Evolutionary conservation across 1,139 yeast genomes (phyloP).

Genomic region (Candida sanyaensis): DNA sequence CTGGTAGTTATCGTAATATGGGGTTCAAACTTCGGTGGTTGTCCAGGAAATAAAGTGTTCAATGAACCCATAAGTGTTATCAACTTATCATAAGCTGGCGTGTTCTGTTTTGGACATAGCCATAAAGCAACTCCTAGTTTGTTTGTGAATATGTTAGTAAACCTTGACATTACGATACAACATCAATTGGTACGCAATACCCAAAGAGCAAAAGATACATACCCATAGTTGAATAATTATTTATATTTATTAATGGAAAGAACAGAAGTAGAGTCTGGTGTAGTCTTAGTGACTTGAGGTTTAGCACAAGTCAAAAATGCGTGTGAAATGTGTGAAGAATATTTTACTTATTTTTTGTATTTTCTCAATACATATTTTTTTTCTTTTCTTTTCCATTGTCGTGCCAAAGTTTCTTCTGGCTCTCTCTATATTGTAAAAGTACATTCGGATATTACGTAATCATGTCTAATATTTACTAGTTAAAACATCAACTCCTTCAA

Average conservation of each 20-base stretch:
- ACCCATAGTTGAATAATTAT: constrained; percentile 18
- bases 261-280: no score
- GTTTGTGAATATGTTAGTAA: neutral
- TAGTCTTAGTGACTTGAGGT: no score
- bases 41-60: constrained; percentile 70
- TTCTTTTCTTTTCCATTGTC: neutral
- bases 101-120: constrained; percentile 67
- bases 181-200: neutral
- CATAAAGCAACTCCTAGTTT: constrained; percentile 62
- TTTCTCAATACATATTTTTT: neutral
- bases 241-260: no score
- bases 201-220: constrained; percentile 14
- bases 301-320: no score
- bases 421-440: no score
- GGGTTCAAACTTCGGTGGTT: constrained; percentile 67
- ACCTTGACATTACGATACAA: neutral
- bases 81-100: constrained; percentile 58
- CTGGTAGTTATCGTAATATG: constrained; percentile 76
- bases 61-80: constrained; percentile 63
- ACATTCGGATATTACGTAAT: neutral
- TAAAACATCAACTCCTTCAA: constrained; percentile 59
- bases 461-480: constrained; percentile 43
- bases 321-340: no score
- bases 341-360: no score
- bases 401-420: neutral